These are phyloP conservation scores for Macrocybe gigantea DNA, from an alignment of 768 basidiomycete genomes.

Conservation along the genomic window DNA sequence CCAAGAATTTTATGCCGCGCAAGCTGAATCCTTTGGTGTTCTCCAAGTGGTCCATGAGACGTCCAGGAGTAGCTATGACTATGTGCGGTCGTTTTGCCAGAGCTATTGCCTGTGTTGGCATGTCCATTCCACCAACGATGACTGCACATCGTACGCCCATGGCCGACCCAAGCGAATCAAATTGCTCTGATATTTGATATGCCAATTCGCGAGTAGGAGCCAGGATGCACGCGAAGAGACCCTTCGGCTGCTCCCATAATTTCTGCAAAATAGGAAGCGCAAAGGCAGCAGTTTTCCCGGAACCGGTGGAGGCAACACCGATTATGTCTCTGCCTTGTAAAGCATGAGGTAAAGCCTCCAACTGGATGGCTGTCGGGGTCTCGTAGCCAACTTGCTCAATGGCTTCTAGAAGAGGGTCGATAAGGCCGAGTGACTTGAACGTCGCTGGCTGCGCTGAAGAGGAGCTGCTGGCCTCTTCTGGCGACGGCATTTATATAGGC, in stretches of 20 bases:
- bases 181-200: constrained; percentile 96
- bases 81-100: constrained; percentile 93
- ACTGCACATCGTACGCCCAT: constrained; percentile 91
- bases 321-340: constrained; percentile 93
- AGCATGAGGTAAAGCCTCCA: constrained; percentile 79
- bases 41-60: constrained; percentile 90
- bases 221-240: constrained; percentile 88
- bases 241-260: constrained; percentile 92
- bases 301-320: constrained; percentile 96
- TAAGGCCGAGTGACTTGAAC: constrained; percentile 84
- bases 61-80: constrained; percentile 92
- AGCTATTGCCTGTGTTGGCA: constrained; percentile 84
- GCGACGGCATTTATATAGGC: constrained; percentile 44
- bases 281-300: constrained; percentile 97
- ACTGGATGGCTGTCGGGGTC: constrained; percentile 87
- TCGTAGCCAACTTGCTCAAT: constrained; percentile 79
- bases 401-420: constrained; percentile 83
- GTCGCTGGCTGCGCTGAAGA: constrained; percentile 28
- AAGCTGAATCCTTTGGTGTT: constrained; percentile 96
- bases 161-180: constrained; percentile 83
- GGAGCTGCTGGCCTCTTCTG: constrained; percentile 52
- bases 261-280: constrained; percentile 94
- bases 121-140: constrained; percentile 94
- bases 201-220: constrained; percentile 98
- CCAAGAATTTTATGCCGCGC: constrained; percentile 80